A percentile compares a stretch with the other conserved stretches of the same genome.
These are phyloP conservation scores for Candida ortonii DNA, from an alignment of 805 yeast species.

Conservation along the genomic window DNA sequence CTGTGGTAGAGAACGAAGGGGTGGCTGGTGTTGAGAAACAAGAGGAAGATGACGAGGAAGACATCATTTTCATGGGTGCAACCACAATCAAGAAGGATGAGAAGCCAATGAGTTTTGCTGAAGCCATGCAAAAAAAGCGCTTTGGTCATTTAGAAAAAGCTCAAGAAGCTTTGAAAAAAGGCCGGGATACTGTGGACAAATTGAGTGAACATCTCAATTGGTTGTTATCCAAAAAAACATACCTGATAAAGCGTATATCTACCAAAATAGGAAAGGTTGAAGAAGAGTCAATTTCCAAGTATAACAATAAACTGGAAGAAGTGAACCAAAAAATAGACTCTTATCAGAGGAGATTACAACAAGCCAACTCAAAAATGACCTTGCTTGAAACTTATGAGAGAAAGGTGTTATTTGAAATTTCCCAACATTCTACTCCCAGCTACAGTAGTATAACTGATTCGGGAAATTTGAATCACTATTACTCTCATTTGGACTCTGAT, in stretches of 20 bases:
- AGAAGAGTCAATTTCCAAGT: conserved; percentile 3
- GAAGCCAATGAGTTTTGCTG: too few relatives aligned
- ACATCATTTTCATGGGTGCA: conserved; percentile 14
- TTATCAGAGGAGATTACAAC: conserved; percentile 6
- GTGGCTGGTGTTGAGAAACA: background rate
- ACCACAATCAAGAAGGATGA: conserved; percentile 8
- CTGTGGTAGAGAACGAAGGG: too few relatives aligned
- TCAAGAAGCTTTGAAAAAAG: conserved; percentile 6
- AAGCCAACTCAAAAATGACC: conserved; percentile 7
- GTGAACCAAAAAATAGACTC: conserved; percentile 10
- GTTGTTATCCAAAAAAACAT: conserved; percentile 11
- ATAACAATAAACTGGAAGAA: conserved; percentile 8
- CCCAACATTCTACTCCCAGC: too few relatives aligned
- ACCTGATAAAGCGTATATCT: conserved; percentile 12
- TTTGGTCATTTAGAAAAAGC: too few relatives aligned
- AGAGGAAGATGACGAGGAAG: conserved; percentile 10
- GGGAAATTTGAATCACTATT: too few relatives aligned
- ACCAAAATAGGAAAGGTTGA: conserved; percentile 13
- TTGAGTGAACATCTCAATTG: conserved; percentile 8
- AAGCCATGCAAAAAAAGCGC: too few relatives aligned
- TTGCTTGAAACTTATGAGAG: conserved; percentile 6
- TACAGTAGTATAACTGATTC: too few relatives aligned
- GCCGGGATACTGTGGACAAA: conserved; percentile 5
- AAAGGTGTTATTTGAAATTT: too few relatives aligned
- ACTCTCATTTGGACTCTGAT: too few relatives aligned